Conservation (phyloP, 305 asterid species). For the Petunia hybrid region DNA sequence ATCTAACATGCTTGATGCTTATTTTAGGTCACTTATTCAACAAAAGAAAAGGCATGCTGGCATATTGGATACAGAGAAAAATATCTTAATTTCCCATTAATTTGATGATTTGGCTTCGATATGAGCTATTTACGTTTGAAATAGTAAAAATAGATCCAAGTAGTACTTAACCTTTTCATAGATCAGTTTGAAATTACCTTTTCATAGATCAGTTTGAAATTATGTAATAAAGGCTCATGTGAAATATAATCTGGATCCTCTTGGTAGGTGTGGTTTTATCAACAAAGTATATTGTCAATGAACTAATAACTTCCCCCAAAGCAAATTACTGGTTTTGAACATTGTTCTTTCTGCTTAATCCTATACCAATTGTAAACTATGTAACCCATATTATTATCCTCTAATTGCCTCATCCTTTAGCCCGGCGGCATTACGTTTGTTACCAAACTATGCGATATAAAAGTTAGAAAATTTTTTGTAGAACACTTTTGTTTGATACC, state of each 20-base stretch:
- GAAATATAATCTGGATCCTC: slow-evolving; percentile 11
- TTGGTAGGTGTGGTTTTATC: slow-evolving; percentile 25
- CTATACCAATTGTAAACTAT: too few relatives aligned
- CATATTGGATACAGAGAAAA: too few relatives aligned
- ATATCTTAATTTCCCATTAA: neutral
- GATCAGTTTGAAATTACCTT: neutral
- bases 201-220: neutral
- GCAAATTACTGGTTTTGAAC: neutral
- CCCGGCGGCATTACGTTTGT: too few relatives aligned
- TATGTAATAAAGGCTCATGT: slow-evolving; percentile 15
- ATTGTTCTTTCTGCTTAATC: neutral
- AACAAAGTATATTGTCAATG: slow-evolving; percentile 28
- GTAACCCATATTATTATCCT: neutral
- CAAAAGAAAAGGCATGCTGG: too few relatives aligned
- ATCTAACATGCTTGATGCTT: too few relatives aligned
- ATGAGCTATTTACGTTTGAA: neutral
- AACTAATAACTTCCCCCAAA: slow-evolving; percentile 18
- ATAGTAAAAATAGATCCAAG: neutral
- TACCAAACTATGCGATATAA: too few relatives aligned
- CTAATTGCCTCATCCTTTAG: neutral
- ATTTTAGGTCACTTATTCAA: too few relatives aligned
- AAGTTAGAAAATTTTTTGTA: neutral
- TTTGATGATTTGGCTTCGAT: neutral
- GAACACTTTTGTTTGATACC: neutral
- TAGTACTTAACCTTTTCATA: neutral